phyloP scores from a whole-genome alignment of 768 basidiomycete species.

The Boletus sp. region DNA sequence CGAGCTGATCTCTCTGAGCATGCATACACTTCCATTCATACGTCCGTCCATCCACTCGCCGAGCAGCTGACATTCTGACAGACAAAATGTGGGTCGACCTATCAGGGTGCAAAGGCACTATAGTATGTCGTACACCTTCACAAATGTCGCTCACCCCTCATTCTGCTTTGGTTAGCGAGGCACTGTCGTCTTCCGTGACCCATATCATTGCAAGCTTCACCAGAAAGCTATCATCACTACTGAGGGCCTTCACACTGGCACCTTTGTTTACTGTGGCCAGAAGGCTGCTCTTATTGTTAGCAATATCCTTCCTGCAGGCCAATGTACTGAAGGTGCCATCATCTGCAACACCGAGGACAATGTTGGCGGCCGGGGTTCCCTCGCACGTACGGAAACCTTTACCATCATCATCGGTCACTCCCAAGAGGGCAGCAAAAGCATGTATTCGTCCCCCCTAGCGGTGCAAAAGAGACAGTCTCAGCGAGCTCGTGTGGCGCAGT shows the following conservation, averaged over 20 bases:
- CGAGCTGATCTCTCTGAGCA: too few relatives aligned
- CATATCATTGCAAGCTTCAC: constrained; percentile 99
- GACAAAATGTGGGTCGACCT: too few relatives aligned
- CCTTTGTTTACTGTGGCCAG: constrained; percentile 99
- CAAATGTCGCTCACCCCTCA: too few relatives aligned
- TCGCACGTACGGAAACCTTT: constrained; percentile 99
- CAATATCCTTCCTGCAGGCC: constrained; percentile 92
- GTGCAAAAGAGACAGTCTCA: too few relatives aligned
- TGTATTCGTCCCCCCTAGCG: constrained; percentile 90
- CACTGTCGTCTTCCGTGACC: constrained; percentile 99
- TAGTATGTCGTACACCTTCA: too few relatives aligned
- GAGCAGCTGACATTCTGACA: too few relatives aligned
- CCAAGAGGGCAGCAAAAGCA: constrained; percentile 91
- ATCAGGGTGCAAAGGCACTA: too few relatives aligned
- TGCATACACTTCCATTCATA: too few relatives aligned
- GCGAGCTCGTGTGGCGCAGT: constrained; percentile 84
- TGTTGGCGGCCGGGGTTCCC: constrained; percentile 93
- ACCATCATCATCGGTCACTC: constrained; percentile 98
- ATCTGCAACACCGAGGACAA: too few relatives aligned
- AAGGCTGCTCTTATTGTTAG: constrained; percentile 94
- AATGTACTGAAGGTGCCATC: constrained; percentile 98
- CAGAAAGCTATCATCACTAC: constrained; percentile 98
- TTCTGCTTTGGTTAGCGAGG: too few relatives aligned
- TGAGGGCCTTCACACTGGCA: constrained; percentile 97
- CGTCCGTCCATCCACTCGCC: too few relatives aligned